Evolutionary conservation across 2,329 filamentous ascomycete species (phyloP), one percentile per base, ranked within the genome.

Genomic region (Shiraia bambusicola): DNA sequence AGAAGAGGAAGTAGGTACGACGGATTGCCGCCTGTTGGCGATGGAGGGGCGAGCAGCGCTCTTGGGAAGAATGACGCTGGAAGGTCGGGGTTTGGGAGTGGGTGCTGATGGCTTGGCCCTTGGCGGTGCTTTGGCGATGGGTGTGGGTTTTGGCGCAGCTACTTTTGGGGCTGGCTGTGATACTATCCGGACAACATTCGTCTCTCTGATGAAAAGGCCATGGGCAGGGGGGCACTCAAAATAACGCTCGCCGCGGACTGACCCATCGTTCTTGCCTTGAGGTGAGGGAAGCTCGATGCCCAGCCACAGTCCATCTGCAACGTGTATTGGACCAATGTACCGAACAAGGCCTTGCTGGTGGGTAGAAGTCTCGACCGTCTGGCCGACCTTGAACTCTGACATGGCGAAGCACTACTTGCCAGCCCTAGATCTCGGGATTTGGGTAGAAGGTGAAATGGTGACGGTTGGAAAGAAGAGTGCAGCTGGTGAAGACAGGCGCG

Each of bases 211-310:
- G 61, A 98, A 97, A 82, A 98, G 93, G 76, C 88, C 81, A 79
- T 84, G 69, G 65, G 78, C 71, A 31, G 74, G 71, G 34, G 76
- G 67, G 56, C 92, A 97, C 35, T 91, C 82, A 58, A 97, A 97
- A 66, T 97, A 97, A 14, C 88, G 78, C 63, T 88, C 81, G 48
- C 89, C 91, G 67, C 92, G 82, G 33, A 97, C 88, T 40, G 87
- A 86, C 52, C 92, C 92, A 76, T 97, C 89, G 59, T 97, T 97
- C 75, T 97, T 97, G 24, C 93, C 92, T 14, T 79, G 81, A 38
- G 84, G 76, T 33, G 88, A 86, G 37, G 89, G 83, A 42, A 97
- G 80, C 73, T 95, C 91, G 45, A 97, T 81, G 51, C 92, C 92
- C 45, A 96, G 77, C 89, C 91, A 97, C 48, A 87, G 83, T 49